Evolutionary conservation across 2,329 filamentous ascomycete genomes (phyloP).

Genomic region (Pseudogymnoascus sp.): DNA sequence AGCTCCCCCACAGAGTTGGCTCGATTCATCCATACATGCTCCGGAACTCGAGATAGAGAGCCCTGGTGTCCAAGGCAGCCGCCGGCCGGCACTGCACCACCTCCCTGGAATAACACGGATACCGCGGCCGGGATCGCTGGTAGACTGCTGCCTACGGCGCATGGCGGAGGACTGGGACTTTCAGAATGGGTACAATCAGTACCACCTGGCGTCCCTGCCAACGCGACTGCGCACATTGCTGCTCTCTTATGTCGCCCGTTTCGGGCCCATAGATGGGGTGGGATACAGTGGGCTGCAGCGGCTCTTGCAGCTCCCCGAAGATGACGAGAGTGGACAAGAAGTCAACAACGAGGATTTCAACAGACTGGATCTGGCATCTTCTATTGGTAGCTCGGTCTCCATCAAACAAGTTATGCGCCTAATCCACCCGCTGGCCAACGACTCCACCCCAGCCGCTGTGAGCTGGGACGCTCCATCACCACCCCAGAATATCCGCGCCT

Average conservation of each 20-base stretch:
- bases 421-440: conserved; percentile 30
- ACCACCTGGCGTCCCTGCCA: conserved; percentile 49
- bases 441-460: conserved; percentile 7
- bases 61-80: conserved; percentile 16
- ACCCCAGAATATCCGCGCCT: conserved; percentile 16
- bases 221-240: conserved; percentile 44
- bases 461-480: conserved; percentile 23
- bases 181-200: conserved; percentile 46
- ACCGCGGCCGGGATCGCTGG: conserved; percentile 27
- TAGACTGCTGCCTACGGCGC: conserved; percentile 41
- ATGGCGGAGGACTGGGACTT: conserved; percentile 48
- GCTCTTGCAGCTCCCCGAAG: conserved; percentile 34
- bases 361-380: conserved; percentile 46
- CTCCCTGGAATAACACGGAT: conserved; percentile 37
- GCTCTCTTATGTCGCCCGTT: conserved; percentile 41
- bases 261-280: conserved; percentile 37
- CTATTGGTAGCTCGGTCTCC: conserved; percentile 41
- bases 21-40: conserved; percentile 29
- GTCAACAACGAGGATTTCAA: conserved; percentile 39
- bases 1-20: conserved; percentile 51
- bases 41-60: conserved; percentile 13
- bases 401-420: conserved; percentile 45
- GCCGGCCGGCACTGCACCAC: conserved; percentile 23
- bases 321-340: conserved; percentile 19
- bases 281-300: conserved; percentile 42